A percentile compares a stretch with the other conserved stretches of the same genome.
phyloP scores from a whole-genome alignment of 768 basidiomycete genomes.

The Clavulina sp. region DNA sequence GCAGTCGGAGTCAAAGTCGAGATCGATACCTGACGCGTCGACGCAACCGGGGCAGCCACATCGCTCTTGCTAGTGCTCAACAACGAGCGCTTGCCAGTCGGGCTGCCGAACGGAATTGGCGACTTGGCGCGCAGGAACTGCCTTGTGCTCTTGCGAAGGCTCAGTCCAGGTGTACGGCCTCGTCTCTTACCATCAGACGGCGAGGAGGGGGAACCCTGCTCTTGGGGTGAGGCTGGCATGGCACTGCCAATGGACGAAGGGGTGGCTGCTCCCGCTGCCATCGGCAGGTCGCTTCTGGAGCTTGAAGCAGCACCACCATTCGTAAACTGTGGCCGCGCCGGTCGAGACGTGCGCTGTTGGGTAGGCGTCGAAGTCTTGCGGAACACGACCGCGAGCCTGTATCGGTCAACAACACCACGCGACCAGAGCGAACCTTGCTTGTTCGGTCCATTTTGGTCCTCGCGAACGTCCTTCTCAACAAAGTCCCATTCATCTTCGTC shows the following conservation, averaged over 20 bases:
- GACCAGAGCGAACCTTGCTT: constrained; percentile 65
- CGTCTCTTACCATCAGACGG: constrained; percentile 38
- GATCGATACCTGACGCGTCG: too few species aligned
- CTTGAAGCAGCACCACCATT: too few species aligned
- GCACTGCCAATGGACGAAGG: constrained; percentile 28
- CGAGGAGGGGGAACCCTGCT: constrained; percentile 27
- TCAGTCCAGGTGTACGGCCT: constrained; percentile 49
- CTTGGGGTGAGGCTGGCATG: constrained; percentile 14
- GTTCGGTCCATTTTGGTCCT: constrained; percentile 57
- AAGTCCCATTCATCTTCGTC: constrained; percentile 89
- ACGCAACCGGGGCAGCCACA: constrained; percentile 30
- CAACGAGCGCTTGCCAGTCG: constrained; percentile 10
- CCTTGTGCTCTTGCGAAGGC: constrained; percentile 52
- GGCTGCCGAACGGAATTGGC: constrained; percentile 27
- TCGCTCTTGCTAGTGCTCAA: constrained; percentile 15
- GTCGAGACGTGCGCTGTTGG: constrained; percentile 29
- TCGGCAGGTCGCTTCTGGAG: constrained; percentile 17
- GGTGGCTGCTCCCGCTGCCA: not conserved
- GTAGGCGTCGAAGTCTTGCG: constrained; percentile 40
- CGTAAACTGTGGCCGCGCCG: constrained; percentile 26
- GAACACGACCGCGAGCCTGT: constrained; percentile 60
- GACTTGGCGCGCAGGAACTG: constrained; percentile 61
- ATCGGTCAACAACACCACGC: constrained; percentile 81
- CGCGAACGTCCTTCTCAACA: constrained; percentile 58
- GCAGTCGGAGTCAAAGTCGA: constrained; percentile 17